Conservation (phyloP, 805 yeast species). For the Schwanniomyces vanrijiae region DNA sequence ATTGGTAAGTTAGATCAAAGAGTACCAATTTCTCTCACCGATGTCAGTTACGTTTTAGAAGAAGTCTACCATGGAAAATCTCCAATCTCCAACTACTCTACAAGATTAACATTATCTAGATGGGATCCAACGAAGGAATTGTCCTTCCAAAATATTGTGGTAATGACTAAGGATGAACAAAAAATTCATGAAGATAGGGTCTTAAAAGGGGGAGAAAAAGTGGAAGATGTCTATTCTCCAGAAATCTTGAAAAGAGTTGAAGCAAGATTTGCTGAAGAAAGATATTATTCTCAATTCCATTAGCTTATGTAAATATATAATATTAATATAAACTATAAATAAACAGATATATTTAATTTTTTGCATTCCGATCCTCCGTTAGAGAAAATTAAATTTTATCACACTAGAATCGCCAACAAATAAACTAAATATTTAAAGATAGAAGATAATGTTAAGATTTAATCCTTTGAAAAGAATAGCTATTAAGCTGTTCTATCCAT, state of each 20-base stretch:
- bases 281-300: slow-evolving; percentile 62
- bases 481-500: not conserved
- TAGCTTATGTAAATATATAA: slow-evolving; percentile 9
- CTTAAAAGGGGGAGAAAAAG: slow-evolving; percentile 61
- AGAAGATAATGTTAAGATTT: slow-evolving; percentile 9
- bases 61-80: slow-evolving; percentile 94
- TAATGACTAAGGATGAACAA: slow-evolving; percentile 89
- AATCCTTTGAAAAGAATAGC: slow-evolving; percentile 10
- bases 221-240: slow-evolving; percentile 62
- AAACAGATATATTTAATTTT: not conserved
- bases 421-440: not conserved
- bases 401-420: not conserved
- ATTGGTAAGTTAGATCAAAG: slow-evolving; percentile 71
- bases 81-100: slow-evolving; percentile 78
- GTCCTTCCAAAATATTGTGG: slow-evolving; percentile 74
- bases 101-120: slow-evolving; percentile 74
- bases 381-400: not conserved
- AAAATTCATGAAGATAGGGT: slow-evolving; percentile 74
- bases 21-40: slow-evolving; percentile 70
- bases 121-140: slow-evolving; percentile 77
- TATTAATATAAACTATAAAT: not conserved
- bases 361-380: not conserved
- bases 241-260: slow-evolving; percentile 58
- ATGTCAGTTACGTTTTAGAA: slow-evolving; percentile 80
- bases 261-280: slow-evolving; percentile 72